These are phyloP conservation scores for Penicillium sclerotiorum DNA, from an alignment of 2,329 filamentous ascomycete genomes.

Conservation along the genomic window DNA sequence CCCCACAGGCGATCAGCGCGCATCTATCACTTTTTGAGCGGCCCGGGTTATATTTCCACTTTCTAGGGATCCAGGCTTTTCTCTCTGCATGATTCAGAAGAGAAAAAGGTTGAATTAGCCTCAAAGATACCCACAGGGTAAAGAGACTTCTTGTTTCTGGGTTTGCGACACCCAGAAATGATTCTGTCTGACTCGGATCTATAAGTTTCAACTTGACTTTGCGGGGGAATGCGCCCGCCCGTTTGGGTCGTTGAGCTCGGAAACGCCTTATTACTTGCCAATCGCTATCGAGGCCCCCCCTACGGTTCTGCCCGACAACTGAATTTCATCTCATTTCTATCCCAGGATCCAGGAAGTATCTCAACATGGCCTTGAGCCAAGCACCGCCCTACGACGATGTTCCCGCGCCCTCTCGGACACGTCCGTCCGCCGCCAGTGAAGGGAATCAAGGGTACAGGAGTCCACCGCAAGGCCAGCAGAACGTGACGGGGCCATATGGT, in stretches of 20 bases:
- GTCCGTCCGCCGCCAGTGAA: slow-evolving; percentile 12
- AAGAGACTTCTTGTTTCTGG: background rate
- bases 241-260: slow-evolving; percentile 8
- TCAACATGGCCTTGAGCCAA: slow-evolving; percentile 20
- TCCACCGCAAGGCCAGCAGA: slow-evolving; percentile 18
- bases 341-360: background rate
- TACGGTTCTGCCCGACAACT: background rate
- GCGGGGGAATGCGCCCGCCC: slow-evolving; percentile 15
- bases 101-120: too few relatives aligned
- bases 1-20: slow-evolving; percentile 22
- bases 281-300: background rate
- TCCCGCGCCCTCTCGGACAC: slow-evolving; percentile 10
- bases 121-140: background rate
- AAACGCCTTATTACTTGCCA: slow-evolving; percentile 2
- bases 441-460: slow-evolving; percentile 8
- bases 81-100: too few relatives aligned
- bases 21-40: slow-evolving; percentile 8
- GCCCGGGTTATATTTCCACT: slow-evolving; percentile 9
- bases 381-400: slow-evolving; percentile 13
- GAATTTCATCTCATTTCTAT: background rate
- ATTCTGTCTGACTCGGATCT: slow-evolving; percentile 1
- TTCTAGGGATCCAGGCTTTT: background rate
- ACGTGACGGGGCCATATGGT: slow-evolving; percentile 12
- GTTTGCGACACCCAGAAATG: slow-evolving; percentile 6
- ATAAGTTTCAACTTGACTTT: slow-evolving; percentile 5